Conservation (phyloP, 805 yeast species). For the Candida quercuum region DNA sequence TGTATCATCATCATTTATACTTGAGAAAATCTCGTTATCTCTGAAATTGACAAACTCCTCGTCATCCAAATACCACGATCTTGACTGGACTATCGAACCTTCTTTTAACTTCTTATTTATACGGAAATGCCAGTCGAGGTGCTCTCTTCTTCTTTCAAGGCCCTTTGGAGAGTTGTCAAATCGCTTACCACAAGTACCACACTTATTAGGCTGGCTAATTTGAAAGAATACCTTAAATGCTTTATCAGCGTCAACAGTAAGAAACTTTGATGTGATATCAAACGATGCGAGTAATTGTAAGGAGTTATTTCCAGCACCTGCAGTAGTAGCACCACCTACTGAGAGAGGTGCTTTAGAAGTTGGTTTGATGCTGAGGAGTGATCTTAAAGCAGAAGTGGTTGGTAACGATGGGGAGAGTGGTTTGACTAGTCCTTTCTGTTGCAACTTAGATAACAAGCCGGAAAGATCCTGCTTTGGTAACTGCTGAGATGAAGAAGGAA, state of each 20-base stretch:
- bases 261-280: conserved; percentile 26
- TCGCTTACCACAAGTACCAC: conserved; percentile 86
- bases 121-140: conserved; percentile 95
- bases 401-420: conserved; percentile 6
- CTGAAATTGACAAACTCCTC: conserved; percentile 68
- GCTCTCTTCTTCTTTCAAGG: conserved; percentile 47
- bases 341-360: not conserved
- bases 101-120: conserved; percentile 71
- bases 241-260: conserved; percentile 41
- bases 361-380: conserved; percentile 5
- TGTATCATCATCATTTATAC: conserved; percentile 8
- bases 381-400: conserved; percentile 6
- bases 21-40: conserved; percentile 48
- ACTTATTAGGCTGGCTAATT: conserved; percentile 58
- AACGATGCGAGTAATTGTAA: conserved; percentile 10
- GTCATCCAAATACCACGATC: conserved; percentile 78
- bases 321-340: not conserved
- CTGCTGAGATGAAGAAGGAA: not conserved
- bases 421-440: conserved; percentile 20
- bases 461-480: conserved; percentile 14
- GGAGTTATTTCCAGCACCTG: not conserved
- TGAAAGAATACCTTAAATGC: conserved; percentile 12
- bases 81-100: conserved; percentile 52
- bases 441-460: conserved; percentile 12
- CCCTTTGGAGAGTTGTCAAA: conserved; percentile 61